phyloP scores from a whole-genome alignment of 805 yeast genomes.

The Lachancea fermentati region DNA sequence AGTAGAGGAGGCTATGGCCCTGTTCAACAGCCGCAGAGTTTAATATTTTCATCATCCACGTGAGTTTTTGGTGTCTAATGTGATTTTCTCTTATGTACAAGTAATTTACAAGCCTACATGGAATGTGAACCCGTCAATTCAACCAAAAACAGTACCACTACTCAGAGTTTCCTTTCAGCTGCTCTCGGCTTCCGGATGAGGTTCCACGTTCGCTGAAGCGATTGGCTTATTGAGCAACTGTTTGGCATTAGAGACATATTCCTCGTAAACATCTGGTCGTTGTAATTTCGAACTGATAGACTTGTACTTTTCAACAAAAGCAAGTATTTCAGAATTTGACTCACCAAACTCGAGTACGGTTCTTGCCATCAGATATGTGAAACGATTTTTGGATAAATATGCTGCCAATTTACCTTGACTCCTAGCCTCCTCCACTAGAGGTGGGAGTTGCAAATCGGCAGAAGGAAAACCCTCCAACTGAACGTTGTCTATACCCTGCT shows the following conservation, averaged over 20 bases:
- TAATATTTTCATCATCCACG: too few relatives aligned
- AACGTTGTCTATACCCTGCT: conserved; percentile 11
- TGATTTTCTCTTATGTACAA: not conserved
- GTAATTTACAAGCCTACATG: not conserved
- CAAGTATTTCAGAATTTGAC: conserved; percentile 5
- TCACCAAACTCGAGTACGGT: conserved; percentile 17
- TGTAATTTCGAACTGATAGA: conserved; percentile 5
- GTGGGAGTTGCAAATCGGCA: conserved; percentile 11
- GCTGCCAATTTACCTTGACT: conserved; percentile 12
- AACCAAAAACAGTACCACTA: too few relatives aligned
- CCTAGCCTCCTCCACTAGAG: conserved; percentile 3
- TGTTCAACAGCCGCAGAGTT: too few relatives aligned
- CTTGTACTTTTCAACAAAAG: conserved; percentile 14
- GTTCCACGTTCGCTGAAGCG: conserved; percentile 1
- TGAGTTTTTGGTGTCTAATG: too few relatives aligned
- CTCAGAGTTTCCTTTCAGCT: too few relatives aligned
- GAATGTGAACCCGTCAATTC: not conserved
- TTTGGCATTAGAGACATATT: conserved; percentile 4
- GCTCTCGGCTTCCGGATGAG: conserved; percentile 6
- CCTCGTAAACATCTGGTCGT: conserved; percentile 10
- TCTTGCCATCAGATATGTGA: conserved; percentile 20
- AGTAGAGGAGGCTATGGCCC: too few relatives aligned
- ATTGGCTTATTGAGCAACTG: conserved; percentile 2
- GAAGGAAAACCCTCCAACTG: conserved; percentile 11
- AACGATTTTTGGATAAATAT: conserved; percentile 14